These are phyloP conservation scores for Fagopyrum esculentum DNA, from an alignment of 148 eudicot genomes.

Conservation along the genomic window DNA sequence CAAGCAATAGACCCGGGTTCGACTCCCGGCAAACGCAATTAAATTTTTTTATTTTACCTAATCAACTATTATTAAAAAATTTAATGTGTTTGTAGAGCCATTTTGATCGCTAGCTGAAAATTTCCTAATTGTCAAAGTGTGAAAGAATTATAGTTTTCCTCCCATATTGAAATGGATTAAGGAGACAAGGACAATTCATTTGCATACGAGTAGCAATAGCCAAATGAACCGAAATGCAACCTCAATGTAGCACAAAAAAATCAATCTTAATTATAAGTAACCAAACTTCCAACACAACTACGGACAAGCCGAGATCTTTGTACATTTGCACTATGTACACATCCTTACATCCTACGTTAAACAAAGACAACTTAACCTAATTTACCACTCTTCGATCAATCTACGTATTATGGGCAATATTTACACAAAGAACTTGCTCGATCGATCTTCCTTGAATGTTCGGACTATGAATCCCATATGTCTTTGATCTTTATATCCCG, in stretches of 20 bases:
- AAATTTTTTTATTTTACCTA: no score
- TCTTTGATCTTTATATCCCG: no score
- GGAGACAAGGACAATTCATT: no score
- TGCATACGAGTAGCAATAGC: no score
- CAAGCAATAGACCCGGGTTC: no score
- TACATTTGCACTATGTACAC: background rate
- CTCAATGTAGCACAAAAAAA: background rate
- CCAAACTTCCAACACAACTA: background rate
- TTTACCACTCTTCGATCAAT: background rate
- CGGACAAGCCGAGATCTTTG: background rate
- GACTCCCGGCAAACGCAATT: no score
- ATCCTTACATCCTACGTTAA: background rate
- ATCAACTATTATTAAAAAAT: no score
- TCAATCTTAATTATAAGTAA: background rate
- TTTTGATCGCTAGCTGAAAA: slow-evolving; percentile 9
- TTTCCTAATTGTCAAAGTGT: no score
- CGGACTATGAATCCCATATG: background rate
- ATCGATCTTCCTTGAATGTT: background rate
- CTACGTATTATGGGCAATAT: background rate
- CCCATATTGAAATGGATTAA: no score
- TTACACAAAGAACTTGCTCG: background rate
- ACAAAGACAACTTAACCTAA: background rate
- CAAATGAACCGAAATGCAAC: background rate
- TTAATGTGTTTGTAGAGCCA: background rate
- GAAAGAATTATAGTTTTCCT: background rate